These are phyloP conservation scores for Daldinia sp. DNA, from an alignment of 2,329 filamentous ascomycete genomes.

Conservation along the genomic window DNA sequence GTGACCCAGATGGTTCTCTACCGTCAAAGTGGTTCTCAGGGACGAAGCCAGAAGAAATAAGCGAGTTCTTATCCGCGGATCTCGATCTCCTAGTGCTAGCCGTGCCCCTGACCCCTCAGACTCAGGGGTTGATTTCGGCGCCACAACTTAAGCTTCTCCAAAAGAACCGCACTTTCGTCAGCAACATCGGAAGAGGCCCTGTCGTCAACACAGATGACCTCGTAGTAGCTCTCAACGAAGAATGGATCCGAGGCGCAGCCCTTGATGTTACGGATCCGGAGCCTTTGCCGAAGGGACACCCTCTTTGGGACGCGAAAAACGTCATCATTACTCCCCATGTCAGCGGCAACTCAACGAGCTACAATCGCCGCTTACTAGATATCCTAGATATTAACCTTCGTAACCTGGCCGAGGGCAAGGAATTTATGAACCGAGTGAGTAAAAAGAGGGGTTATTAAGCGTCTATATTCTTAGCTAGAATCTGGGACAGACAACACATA, in stretches of 20 bases:
- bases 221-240: constrained; percentile 58
- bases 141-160: constrained; percentile 50
- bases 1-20: constrained; percentile 53
- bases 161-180: constrained; percentile 59
- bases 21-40: constrained; percentile 55
- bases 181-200: constrained; percentile 69
- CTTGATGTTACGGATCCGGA: constrained; percentile 77
- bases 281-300: constrained; percentile 67
- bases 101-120: constrained; percentile 52
- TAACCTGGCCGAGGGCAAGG: constrained; percentile 41
- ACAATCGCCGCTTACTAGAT: constrained; percentile 39
- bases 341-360: constrained; percentile 43
- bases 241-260: constrained; percentile 62
- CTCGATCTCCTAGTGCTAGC: constrained; percentile 55
- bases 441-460: constrained; percentile 45
- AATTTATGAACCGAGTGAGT: constrained; percentile 46
- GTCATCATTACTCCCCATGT: constrained; percentile 59
- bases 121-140: constrained; percentile 52
- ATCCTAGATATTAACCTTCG: constrained; percentile 44
- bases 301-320: constrained; percentile 70
- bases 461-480: not conserved
- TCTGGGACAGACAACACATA: not conserved
- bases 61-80: constrained; percentile 53
- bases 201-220: constrained; percentile 56
- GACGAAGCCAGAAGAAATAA: constrained; percentile 44